These are phyloP conservation scores for Ustilago loliicola DNA, from an alignment of 1,284 basidiomycete genomes.

Conservation along the genomic window DNA sequence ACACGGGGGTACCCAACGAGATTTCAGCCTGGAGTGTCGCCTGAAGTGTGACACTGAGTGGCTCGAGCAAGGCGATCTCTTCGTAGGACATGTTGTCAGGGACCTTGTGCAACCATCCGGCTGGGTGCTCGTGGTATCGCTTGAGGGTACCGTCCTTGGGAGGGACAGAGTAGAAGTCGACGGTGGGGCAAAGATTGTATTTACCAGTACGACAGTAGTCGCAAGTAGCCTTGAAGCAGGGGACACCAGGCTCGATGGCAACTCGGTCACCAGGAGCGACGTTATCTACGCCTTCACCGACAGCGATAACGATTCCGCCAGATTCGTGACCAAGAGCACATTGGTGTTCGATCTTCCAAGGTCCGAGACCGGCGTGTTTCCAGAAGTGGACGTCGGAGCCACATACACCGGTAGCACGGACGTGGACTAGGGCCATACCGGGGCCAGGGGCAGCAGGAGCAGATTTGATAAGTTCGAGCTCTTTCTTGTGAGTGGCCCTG, in stretches of 20 bases:
- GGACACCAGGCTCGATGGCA: conserved; percentile 71
- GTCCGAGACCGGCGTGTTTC: conserved; percentile 72
- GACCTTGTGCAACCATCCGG: conserved; percentile 74
- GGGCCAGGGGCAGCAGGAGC: conserved; percentile 53
- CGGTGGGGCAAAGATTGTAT: conserved; percentile 73
- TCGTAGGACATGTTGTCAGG: conserved; percentile 71
- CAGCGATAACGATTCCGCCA: conserved; percentile 64
- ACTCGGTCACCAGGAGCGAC: conserved; percentile 63
- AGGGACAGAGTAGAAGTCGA: conserved; percentile 69
- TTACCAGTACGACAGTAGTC: conserved; percentile 73
- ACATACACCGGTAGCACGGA: conserved; percentile 63
- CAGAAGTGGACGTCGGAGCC: conserved; percentile 73
- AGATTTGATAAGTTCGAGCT: conserved; percentile 62
- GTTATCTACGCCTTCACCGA: conserved; percentile 64
- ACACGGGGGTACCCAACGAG: conserved; percentile 70
- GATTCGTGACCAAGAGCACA: conserved; percentile 67
- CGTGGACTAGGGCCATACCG: conserved; percentile 66
- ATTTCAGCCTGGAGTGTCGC: conserved; percentile 74
- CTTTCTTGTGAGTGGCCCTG: conserved; percentile 57
- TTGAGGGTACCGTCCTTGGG: conserved; percentile 68
- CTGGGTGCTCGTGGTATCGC: conserved; percentile 74
- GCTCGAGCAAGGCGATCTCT: conserved; percentile 74
- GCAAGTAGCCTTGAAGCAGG: conserved; percentile 73
- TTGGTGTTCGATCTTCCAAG: conserved; percentile 63
- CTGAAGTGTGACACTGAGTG: conserved; percentile 74